These are phyloP conservation scores for Alternaria sp. DNA, from an alignment of 2,329 filamentous ascomycete genomes.

Conservation along the genomic window DNA sequence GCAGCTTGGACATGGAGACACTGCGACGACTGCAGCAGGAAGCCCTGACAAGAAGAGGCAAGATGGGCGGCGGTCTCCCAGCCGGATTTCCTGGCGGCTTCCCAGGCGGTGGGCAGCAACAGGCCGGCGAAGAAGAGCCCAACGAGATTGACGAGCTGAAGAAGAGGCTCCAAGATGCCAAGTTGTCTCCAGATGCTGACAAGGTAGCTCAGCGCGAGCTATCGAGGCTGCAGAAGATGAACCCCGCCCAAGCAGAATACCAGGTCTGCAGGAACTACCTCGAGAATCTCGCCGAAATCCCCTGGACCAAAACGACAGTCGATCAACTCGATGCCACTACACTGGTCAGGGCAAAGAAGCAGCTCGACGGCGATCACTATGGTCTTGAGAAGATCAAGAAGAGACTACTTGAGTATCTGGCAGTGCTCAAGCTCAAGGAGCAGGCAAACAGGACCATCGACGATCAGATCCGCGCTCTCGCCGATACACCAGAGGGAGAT, in stretches of 20 bases:
- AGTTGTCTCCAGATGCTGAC: slow-evolving; percentile 80
- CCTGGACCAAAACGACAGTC: slow-evolving; percentile 84
- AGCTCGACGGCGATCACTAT: slow-evolving; percentile 95
- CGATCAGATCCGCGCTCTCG: slow-evolving; percentile 69
- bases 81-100: slow-evolving; percentile 50
- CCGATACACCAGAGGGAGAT: slow-evolving; percentile 49
- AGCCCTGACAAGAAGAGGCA: slow-evolving; percentile 45
- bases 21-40: slow-evolving; percentile 53
- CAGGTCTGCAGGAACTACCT: slow-evolving; percentile 92
- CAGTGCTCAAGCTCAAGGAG: slow-evolving; percentile 94
- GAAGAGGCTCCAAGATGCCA: slow-evolving; percentile 82
- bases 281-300: slow-evolving; percentile 91
- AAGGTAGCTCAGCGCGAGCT: slow-evolving; percentile 93
- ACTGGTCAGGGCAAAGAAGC: slow-evolving; percentile 78
- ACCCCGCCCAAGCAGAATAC: slow-evolving; percentile 93
- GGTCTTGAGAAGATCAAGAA: slow-evolving; percentile 98
- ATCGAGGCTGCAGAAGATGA: slow-evolving; percentile 90
- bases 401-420: slow-evolving; percentile 90
- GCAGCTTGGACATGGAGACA: slow-evolving; percentile 52
- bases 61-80: slow-evolving; percentile 41
- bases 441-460: slow-evolving; percentile 84
- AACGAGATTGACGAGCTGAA: slow-evolving; percentile 92
- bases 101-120: slow-evolving; percentile 52
- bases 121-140: slow-evolving; percentile 72
- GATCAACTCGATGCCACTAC: slow-evolving; percentile 86